Base-by-base conservation (phyloP, 805 yeast species). In the Metschnikowia sp. region DNA sequence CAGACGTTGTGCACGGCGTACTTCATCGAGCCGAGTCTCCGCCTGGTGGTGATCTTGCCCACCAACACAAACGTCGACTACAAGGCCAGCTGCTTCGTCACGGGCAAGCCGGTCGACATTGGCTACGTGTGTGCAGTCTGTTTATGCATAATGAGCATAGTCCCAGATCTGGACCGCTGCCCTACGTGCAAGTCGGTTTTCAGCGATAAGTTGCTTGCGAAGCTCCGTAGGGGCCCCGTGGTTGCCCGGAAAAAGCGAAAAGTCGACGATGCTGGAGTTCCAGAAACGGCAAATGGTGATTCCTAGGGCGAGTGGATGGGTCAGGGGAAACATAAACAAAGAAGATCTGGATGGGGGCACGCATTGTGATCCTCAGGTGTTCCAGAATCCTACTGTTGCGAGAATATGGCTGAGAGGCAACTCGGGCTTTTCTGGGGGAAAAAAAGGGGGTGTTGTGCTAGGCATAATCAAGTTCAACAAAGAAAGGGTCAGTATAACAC, bases 121-220 rank as follows among this genome's bases (percentile, higher is more conserved):
- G 99, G 98, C 0, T 91, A 80, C 58, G 97, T 94, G 5, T 94
- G 99, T 65, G 84, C 96, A 19, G 97, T 94, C 26, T 94, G 99
- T 63, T 69, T 92, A 15, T 91, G 97, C 61, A 87, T 73, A 13
- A 69, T 85, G 65, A 85, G 92, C 55, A 57, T 77, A 32, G 76
- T 86, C 2, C 97, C 97, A 0, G 76, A 74, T 0, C 73, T 74
- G 37, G 79, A 78, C 39, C 72, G 65, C 49, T 94, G 99, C 62
- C 96, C 97, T 0, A 88, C 94, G 8, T 92, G 99, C 65, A 86
- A 78, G 49, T 83, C 95, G 4, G 72, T 72, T 42, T 92, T 88
- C 63, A 96, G 90, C 57, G 77, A 76, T 35, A 71, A 68, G 46
- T 79, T 84, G 3, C 67, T 89, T 31, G 73, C 72, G 6, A 81